Evolutionary conservation across 768 basidiomycete genomes (phyloP), one percentile per base, ranked within the genome.

Genomic region (Termitomyces sp.): DNA sequence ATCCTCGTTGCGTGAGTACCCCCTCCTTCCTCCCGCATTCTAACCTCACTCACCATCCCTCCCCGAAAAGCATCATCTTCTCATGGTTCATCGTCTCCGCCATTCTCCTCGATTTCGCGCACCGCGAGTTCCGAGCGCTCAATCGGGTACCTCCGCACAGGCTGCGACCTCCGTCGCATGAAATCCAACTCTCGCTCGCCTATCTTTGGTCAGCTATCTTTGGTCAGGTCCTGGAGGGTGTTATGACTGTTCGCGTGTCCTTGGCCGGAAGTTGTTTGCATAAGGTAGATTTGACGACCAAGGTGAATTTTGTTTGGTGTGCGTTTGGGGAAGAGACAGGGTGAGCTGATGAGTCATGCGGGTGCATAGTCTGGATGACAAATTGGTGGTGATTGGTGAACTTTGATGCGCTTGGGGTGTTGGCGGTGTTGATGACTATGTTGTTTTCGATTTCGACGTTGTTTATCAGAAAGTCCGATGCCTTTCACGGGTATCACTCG

Each of bases 161-260:
- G 92, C 0, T 84, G 94, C 49, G 93, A 95, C 68, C 76, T 96
- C 20, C 83, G 93, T 60, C 83, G 95, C 22, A 92, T 97, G 87
- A 94, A 96, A 71, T 92, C 92, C 1, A 96, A 92, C 66, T 85
- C 89, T 1, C 81, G 92, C 15, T 91, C 90, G 0, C 91, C 89
- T 7, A 90, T 88, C 58, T 94, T 93, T 64, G 84, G 85, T 15
- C 92, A 94, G 68, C 74, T 7, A 90, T 88, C 58, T 94, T 93
- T 64, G 84, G 85, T 15, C 92, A 94, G 68, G 73, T 95, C 11
- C 73, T 96, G n/a, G 91, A 94, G 55, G 94, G 94, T 24, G 91
- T 96, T 48, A 90, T 94, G n/a, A 94, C 94, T 7, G 91, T 96
- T 45, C 84, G n/a, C n/a, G n/a, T n/a, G n/a, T n/a, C n/a, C n/a